phyloP scores from a whole-genome alignment of 305 asterid species.

The Solanum hybrid region DNA sequence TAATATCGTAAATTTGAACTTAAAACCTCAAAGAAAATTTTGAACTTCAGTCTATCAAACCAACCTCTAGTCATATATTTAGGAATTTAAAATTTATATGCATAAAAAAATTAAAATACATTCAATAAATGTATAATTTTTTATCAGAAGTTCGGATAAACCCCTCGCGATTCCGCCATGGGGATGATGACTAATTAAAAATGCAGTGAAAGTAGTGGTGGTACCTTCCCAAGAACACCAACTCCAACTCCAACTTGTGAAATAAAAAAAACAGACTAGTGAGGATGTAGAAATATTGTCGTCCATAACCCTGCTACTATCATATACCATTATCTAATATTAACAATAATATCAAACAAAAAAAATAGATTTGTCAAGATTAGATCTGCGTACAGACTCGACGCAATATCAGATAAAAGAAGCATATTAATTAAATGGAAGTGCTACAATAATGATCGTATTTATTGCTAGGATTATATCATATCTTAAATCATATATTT shows the following conservation, averaged over 20 bases:
- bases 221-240: not conserved
- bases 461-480: not conserved
- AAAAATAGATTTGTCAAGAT: not conserved
- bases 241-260: not conserved
- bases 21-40: not conserved
- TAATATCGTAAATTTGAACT: accelerated
- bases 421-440: not conserved
- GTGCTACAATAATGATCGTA: not conserved
- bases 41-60: not conserved
- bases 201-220: not conserved
- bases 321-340: not conserved
- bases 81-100: not conserved
- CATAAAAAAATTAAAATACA: not conserved
- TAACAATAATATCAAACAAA: not conserved
- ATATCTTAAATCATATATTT: too few relatives aligned
- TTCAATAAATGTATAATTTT: accelerated
- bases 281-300: not conserved
- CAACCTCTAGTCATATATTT: not conserved
- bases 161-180: accelerated
- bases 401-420: not conserved
- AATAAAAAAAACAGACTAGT: not conserved
- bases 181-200: not conserved
- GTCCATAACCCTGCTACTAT: not conserved
- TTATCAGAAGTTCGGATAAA: not conserved
- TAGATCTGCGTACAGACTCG: not conserved